phyloP scores from a whole-genome alignment of 208 protist species.

The Wallacemonas sp. region DNA sequence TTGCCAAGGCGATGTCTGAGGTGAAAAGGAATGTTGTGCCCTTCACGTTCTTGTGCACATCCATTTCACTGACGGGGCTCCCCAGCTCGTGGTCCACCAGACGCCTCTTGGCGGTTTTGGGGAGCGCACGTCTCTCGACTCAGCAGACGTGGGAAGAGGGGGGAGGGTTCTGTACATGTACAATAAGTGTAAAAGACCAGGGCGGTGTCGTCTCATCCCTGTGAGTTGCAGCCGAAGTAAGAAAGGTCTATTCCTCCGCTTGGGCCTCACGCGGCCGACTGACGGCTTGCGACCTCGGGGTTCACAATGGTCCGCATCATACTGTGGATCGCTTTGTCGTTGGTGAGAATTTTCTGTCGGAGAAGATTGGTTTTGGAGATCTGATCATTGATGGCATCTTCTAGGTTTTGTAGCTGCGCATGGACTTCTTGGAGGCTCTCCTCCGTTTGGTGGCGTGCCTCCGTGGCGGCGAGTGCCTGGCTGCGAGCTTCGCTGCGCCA shows the following conservation, averaged over 20 bases:
- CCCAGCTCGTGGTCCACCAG: too few relatives aligned
- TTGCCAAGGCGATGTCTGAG: too few relatives aligned
- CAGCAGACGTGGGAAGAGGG: too few relatives aligned
- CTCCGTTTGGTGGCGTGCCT: constrained; percentile 79
- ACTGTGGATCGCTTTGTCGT: constrained; percentile 73
- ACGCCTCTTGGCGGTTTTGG: too few relatives aligned
- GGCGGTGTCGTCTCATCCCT: too few relatives aligned
- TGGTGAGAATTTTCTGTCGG: constrained; percentile 73
- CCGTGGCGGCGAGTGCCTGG: constrained; percentile 74
- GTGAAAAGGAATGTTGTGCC: too few relatives aligned
- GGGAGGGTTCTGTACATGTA: background rate
- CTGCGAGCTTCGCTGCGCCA: constrained; percentile 86
- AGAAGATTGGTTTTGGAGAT: constrained; percentile 85
- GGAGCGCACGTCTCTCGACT: too few relatives aligned
- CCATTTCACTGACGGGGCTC: too few relatives aligned
- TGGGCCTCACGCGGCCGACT: constrained; percentile 1
- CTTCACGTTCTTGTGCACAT: too few relatives aligned
- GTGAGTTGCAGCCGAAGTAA: background rate
- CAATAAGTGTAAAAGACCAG: background rate
- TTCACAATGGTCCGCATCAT: constrained; percentile 87
- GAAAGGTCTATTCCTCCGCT: background rate
- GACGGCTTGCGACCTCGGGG: constrained; percentile 46
- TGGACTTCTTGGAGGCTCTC: constrained; percentile 83
- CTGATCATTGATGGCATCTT: constrained; percentile 89
- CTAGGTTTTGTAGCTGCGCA: constrained; percentile 76